Conservation (phyloP, 768 basidiomycete genomes). For the Lentinula sp. region DNA sequence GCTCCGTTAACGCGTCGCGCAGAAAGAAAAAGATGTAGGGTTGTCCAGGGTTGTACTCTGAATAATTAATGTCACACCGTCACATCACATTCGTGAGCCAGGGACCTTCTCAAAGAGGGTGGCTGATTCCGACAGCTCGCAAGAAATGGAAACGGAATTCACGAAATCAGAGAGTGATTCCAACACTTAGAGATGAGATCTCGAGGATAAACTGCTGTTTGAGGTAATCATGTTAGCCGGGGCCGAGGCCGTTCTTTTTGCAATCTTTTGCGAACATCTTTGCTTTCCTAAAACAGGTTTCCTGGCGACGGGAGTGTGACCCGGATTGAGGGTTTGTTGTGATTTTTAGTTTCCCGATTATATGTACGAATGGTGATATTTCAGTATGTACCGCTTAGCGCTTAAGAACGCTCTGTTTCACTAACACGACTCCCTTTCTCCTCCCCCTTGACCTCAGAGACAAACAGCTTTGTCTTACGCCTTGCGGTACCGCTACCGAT, state of each 20-base stretch:
- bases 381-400: background rate
- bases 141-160: slow-evolving; percentile 9
- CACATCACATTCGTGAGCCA: background rate
- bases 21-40: background rate
- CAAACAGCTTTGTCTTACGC: background rate
- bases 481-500: background rate
- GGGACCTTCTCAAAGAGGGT: background rate
- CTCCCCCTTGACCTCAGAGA: background rate
- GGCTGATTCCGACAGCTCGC: slow-evolving; percentile 7
- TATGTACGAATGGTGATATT: slow-evolving; percentile 5
- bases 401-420: background rate
- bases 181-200: slow-evolving; percentile 23
- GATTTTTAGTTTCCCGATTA: slow-evolving; percentile 10
- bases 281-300: slow-evolving; percentile 28
- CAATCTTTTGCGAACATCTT: slow-evolving; percentile 30
- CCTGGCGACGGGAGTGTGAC: slow-evolving; percentile 35
- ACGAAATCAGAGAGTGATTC: slow-evolving; percentile 20
- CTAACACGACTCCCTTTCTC: background rate
- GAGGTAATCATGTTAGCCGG: slow-evolving; percentile 14
- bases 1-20: background rate
- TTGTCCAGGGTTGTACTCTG: background rate
- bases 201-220: slow-evolving; percentile 25
- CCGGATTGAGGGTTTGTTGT: slow-evolving; percentile 25
- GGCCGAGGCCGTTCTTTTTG: slow-evolving; percentile 22
- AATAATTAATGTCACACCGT: background rate